These are phyloP conservation scores for Plenodomus lindquistii DNA, from an alignment of 2,329 filamentous ascomycete species.

Conservation along the genomic window DNA sequence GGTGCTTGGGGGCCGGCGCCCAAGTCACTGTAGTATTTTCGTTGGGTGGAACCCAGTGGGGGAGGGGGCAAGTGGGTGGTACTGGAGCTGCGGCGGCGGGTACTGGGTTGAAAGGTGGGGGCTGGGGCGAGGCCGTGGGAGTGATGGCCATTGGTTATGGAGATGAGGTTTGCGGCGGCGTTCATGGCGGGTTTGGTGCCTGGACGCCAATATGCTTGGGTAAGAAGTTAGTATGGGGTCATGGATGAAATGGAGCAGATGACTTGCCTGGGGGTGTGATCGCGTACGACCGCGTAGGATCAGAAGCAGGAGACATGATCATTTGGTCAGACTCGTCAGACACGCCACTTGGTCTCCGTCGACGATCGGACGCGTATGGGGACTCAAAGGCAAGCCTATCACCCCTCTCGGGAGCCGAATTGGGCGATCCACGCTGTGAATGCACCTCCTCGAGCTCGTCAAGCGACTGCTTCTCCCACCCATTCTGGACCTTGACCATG, in stretches of 20 bases:
- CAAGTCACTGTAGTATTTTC: slow-evolving; percentile 40
- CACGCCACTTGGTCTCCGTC: slow-evolving; percentile 40
- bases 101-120: slow-evolving; percentile 36
- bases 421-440: slow-evolving; percentile 69
- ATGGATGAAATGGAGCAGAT: background rate
- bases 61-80: slow-evolving; percentile 38
- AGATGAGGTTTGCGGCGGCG: slow-evolving; percentile 33
- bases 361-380: slow-evolving; percentile 28
- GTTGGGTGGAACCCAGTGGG: slow-evolving; percentile 29
- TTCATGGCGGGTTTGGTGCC: slow-evolving; percentile 31
- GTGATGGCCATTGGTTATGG: slow-evolving; percentile 28
- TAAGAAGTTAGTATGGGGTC: background rate
- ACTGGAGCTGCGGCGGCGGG: slow-evolving; percentile 43
- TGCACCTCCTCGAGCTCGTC: slow-evolving; percentile 77
- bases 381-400: slow-evolving; percentile 37
- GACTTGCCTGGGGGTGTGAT: slow-evolving; percentile 30
- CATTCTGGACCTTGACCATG: slow-evolving; percentile 86
- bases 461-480: slow-evolving; percentile 79
- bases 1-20: slow-evolving; percentile 32
- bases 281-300: slow-evolving; percentile 26
- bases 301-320: slow-evolving; percentile 39
- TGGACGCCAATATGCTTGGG: slow-evolving; percentile 33
- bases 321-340: slow-evolving; percentile 43
- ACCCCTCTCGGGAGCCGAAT: slow-evolving; percentile 57
- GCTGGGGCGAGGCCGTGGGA: slow-evolving; percentile 38